These are phyloP conservation scores for Aspergillus uvarum DNA, from an alignment of 2,329 filamentous ascomycete species.

Conservation along the genomic window DNA sequence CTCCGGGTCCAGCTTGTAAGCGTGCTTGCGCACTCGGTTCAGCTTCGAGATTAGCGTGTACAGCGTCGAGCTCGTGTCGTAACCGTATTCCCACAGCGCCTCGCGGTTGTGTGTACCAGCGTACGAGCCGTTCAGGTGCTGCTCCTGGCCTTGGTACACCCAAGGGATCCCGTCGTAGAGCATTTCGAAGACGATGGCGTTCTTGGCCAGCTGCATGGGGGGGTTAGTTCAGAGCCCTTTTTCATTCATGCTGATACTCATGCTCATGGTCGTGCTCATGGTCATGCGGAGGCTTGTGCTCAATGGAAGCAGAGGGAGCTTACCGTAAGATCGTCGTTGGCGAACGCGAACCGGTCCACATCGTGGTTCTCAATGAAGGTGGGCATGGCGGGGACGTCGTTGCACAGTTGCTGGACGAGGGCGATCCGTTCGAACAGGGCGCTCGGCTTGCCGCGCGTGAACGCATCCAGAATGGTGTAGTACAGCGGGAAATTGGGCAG, in stretches of 20 bases:
- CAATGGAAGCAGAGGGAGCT: background rate
- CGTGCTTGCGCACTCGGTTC: conserved; percentile 46
- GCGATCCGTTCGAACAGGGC: conserved; percentile 28
- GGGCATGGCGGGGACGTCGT: conserved; percentile 48
- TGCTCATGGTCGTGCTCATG: background rate
- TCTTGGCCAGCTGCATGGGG: conserved; percentile 51
- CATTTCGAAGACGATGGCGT: conserved; percentile 62
- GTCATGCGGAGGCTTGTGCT: background rate
- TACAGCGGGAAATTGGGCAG: conserved; percentile 51
- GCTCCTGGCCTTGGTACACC: conserved; percentile 66
- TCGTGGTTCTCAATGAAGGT: conserved; percentile 63
- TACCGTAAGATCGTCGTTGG: conserved; percentile 50
- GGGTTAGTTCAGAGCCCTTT: background rate
- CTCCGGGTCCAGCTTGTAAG: conserved; percentile 31
- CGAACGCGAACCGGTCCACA: conserved; percentile 53
- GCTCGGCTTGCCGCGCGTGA: conserved; percentile 33
- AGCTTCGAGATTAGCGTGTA: conserved; percentile 41
- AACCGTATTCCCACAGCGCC: conserved; percentile 56
- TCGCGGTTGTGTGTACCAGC: conserved; percentile 52
- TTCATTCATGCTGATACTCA: too few relatives aligned
- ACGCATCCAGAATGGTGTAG: conserved; percentile 36
- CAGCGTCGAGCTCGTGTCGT: conserved; percentile 42
- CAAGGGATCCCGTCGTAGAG: conserved; percentile 62
- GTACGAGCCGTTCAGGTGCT: conserved; percentile 54
- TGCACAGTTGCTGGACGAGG: conserved; percentile 28